Evolutionary conservation across 169 alveolate genomes (phyloP), one percentile per base, ranked within the genome.

Genomic region (Fabrea salina): DNA sequence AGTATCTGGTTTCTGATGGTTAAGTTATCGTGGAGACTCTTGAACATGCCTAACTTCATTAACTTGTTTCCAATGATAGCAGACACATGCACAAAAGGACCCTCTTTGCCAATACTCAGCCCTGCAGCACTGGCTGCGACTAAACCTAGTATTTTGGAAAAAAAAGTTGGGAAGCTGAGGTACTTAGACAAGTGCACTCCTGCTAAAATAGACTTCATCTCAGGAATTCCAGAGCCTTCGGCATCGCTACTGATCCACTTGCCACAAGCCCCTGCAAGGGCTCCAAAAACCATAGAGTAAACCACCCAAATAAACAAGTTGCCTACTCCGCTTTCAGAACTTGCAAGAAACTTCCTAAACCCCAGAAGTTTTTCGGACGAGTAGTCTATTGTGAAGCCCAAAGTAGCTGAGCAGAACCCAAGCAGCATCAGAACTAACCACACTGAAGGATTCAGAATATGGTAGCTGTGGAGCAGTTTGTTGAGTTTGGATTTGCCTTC

Each of bases 171-270:
- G 53, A 89, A 82, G 35, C 90, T 75, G 33, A 92, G 75, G 81
- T 88, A 91, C 67, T 82, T 67, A 80, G 83, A 84, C 22, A 89
- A 80, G 30, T 81, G 77, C 16, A 88, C 86, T 13, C 97, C 97
- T 19, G 94, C 86, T 56, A 93, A 77, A 0, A 89, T 91, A 3
- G 95, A 85, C 71, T 89, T 90, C 83, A 93, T 79, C 67, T 93
- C 97, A 4, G 97, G 97, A 40, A 93, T 90, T 11, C 97, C 95
- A 51, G 94, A 87, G 13, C 97, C 97, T 80, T 91, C 95, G 13
- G 92, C 91, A 58, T 91, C 93, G 1, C 85, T 71, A 53, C 84
- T 64, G 8, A 86, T 80, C 25, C 37, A 86, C 43, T 72, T 47
- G 3, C 86, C 67, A 30, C 13, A n/a, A 43, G 35, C 49, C 11